These are phyloP conservation scores for Fonsecaea multimorphosa DNA, from an alignment of 2,329 filamentous ascomycete genomes.

Conservation along the genomic window DNA sequence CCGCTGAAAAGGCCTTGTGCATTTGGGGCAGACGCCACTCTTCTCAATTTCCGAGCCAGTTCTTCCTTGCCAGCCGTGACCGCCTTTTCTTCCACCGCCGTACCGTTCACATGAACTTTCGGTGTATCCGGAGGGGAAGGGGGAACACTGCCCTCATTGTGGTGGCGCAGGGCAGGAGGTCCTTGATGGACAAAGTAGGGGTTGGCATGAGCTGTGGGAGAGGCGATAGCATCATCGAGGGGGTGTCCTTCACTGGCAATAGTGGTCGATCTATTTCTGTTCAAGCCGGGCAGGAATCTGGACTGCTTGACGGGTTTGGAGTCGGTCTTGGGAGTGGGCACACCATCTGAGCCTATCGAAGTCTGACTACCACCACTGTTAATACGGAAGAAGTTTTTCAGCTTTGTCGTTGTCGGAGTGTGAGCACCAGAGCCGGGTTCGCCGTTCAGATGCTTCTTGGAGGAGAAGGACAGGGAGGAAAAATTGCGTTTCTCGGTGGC, in stretches of 20 bases:
- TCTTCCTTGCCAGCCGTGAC: conserved; percentile 88
- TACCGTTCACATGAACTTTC: conserved; percentile 73
- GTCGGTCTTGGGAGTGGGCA: conserved; percentile 61
- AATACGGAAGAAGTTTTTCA: conserved; percentile 74
- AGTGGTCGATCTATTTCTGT: conserved; percentile 85
- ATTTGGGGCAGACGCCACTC: conserved; percentile 96
- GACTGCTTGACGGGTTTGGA: conserved; percentile 76
- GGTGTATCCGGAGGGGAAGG: conserved; percentile 92
- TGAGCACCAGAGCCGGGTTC: conserved; percentile 53
- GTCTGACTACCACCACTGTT: conserved; percentile 60
- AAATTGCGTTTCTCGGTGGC: conserved; percentile 56
- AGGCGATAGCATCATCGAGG: conserved; percentile 80
- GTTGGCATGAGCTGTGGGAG: conserved; percentile 91
- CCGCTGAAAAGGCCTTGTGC: conserved; percentile 85
- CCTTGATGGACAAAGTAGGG: conserved; percentile 98
- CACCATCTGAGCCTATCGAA: conserved; percentile 49
- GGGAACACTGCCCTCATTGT: conserved; percentile 91
- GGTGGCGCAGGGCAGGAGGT: conserved; percentile 88
- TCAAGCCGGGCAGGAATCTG: conserved; percentile 85
- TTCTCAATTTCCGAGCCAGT: conserved; percentile 85
- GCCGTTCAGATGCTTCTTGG: conserved; percentile 53
- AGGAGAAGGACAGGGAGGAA: conserved; percentile 52
- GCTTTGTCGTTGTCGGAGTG: conserved; percentile 62
- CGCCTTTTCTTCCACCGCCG: conserved; percentile 68
- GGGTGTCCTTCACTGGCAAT: conserved; percentile 91